Evolutionary conservation across 176 grass and related monocot species (phyloP).

Genomic region (Poa pratensis): DNA sequence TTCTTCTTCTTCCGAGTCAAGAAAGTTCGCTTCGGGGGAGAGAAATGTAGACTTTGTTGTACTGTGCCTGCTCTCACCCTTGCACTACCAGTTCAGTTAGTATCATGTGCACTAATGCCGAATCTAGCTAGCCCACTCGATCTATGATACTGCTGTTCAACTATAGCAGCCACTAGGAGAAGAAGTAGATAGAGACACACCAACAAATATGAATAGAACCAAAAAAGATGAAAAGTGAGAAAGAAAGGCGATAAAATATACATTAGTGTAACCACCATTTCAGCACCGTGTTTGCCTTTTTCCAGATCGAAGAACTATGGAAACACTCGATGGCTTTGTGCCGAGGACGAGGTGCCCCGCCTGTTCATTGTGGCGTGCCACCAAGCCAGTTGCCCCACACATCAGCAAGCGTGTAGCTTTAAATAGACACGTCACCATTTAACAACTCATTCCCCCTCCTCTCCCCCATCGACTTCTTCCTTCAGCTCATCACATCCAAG

Average conservation of each 20-base stretch:
- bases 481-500: neutral
- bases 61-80: neutral
- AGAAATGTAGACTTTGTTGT: neutral
- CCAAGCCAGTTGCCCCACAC: slow-evolving; percentile 24
- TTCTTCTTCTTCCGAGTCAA: neutral
- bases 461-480: neutral
- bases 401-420: slow-evolving; percentile 17
- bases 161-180: slow-evolving; percentile 20
- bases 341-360: neutral
- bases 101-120: neutral
- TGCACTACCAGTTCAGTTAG: neutral
- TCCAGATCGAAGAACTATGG: neutral
- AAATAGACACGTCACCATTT: slow-evolving; percentile 42
- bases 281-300: neutral
- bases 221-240: neutral
- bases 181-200: neutral
- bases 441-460: neutral
- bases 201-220: slow-evolving; percentile 18
- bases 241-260: neutral
- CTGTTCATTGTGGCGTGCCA: slow-evolving; percentile 33
- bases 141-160: no score
- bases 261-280: neutral
- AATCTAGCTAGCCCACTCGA: slow-evolving; percentile 8
- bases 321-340: neutral
- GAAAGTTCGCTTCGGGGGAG: neutral